phyloP scores from a whole-genome alignment of 305 asterid genomes.

The Fraxinus angustifolia region DNA sequence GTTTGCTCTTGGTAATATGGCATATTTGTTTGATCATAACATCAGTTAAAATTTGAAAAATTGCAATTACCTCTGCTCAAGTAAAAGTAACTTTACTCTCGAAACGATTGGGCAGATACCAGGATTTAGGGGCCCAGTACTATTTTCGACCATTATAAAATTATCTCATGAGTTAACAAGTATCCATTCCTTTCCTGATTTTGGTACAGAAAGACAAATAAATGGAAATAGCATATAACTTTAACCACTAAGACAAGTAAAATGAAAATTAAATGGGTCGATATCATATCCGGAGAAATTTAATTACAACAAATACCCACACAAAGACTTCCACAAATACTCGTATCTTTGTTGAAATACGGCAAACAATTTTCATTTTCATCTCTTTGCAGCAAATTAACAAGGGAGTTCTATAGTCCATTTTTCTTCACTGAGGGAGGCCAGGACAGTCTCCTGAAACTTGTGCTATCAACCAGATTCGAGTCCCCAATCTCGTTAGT shows the following conservation, averaged over 20 bases:
- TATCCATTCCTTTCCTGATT: neutral
- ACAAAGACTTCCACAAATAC: neutral
- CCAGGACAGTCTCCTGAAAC: slow-evolving; percentile 66
- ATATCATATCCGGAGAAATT: neutral
- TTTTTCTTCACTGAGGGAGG: slow-evolving; percentile 55
- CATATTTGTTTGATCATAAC: neutral
- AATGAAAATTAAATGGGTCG: neutral
- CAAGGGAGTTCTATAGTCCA: neutral
- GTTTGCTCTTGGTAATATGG: neutral
- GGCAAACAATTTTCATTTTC: neutral
- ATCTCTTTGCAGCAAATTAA: neutral
- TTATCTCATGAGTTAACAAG: neutral
- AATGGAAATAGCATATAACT: neutral
- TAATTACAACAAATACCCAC: neutral
- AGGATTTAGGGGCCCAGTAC: neutral
- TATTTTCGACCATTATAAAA: neutral
- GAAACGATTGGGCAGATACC: neutral
- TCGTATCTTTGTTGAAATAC: neutral
- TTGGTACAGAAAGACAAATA: neutral
- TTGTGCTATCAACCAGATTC: slow-evolving; percentile 33
- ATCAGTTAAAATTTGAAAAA: neutral
- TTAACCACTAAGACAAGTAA: neutral
- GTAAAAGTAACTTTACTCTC: neutral
- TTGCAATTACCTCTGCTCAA: neutral
- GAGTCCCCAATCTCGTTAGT: slow-evolving; percentile 35